Conservation (phyloP, 257 asterid genomes). For the Rhazya stricta region DNA sequence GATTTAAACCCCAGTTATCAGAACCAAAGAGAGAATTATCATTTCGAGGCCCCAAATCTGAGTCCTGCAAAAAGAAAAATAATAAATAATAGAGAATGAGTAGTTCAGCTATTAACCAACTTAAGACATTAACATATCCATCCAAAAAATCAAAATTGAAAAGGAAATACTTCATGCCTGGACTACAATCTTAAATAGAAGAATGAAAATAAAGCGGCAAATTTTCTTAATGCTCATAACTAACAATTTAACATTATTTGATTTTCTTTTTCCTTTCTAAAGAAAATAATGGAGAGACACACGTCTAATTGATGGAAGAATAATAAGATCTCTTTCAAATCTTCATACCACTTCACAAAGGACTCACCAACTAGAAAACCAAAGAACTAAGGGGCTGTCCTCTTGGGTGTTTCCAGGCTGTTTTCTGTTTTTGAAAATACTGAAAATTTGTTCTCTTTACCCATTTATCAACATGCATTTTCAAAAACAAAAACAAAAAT, state of each 20-base stretch:
- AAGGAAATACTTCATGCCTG: neutral
- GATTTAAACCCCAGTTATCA: constrained; percentile 75
- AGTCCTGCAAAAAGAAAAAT: constrained; percentile 35
- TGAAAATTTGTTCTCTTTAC: too few species aligned
- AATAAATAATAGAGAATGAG: neutral
- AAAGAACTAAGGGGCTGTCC: too few species aligned
- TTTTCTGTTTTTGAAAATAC: too few species aligned
- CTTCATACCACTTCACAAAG: neutral
- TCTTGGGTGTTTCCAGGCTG: too few species aligned
- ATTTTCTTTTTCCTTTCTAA: neutral
- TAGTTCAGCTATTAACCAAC: neutral
- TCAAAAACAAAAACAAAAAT: too few species aligned
- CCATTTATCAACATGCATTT: too few species aligned
- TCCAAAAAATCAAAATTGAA: neutral
- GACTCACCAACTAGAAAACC: neutral
- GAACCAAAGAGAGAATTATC: constrained; percentile 51
- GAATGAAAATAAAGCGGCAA: neutral
- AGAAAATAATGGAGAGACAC: neutral
- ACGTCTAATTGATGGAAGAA: neutral
- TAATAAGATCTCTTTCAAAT: neutral
- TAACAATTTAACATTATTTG: neutral
- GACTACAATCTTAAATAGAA: neutral
- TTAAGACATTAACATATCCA: neutral
- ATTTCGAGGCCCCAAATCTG: constrained; percentile 30
- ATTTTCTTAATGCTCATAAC: neutral